Conservation (phyloP, 208 protist species). For the Tritrichomonas foetus region DNA sequence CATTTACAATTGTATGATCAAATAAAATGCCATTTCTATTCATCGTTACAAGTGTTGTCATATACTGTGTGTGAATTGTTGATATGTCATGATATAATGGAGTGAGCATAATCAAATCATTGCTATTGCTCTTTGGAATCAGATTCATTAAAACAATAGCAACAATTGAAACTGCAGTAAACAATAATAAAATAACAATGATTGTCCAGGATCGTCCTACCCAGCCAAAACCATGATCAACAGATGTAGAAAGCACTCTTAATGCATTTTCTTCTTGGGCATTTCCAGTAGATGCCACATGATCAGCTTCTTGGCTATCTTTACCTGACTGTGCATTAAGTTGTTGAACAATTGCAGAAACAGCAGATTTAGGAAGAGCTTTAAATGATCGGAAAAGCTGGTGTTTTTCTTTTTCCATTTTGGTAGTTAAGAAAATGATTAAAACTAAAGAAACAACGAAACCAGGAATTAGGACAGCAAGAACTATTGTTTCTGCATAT, state of each 20-base stretch:
- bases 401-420: not conserved
- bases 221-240: too few species aligned
- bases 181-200: not conserved
- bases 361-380: not conserved
- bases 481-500: not conserved
- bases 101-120: not conserved
- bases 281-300: not conserved
- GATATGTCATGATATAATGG: not conserved
- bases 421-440: not conserved
- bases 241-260: not conserved
- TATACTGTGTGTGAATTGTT: not conserved
- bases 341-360: not conserved
- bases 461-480: not conserved
- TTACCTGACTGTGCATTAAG: not conserved
- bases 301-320: not conserved
- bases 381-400: not conserved
- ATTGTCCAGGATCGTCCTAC: not conserved
- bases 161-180: not conserved
- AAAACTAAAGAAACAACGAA: not conserved
- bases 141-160: not conserved
- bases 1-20: too few species aligned
- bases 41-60: not conserved
- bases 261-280: slow-evolving; percentile 9
- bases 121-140: not conserved
- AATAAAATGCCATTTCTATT: too few species aligned